Percentiles rank a stretch among this genome's conserved stretches.
Conservation (phyloP, 345 rosid genomes). For the Syzygium grande region DNA sequence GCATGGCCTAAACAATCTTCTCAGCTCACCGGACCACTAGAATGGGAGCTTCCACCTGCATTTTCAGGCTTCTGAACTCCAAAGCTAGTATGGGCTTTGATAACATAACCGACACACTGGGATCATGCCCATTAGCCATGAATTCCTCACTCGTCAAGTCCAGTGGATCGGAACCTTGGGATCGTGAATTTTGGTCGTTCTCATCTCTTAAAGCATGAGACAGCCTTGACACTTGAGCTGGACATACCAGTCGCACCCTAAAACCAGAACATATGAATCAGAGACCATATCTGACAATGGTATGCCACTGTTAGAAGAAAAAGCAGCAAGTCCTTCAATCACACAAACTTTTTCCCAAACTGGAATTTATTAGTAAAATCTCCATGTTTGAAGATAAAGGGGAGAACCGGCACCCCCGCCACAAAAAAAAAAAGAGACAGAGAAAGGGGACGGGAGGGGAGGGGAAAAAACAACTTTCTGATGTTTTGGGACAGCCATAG, state of each 20-base stretch:
- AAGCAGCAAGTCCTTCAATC: background rate
- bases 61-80: conserved; percentile 57
- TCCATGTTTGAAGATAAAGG: background rate
- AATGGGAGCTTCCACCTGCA: conserved; percentile 81
- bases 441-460: background rate
- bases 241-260: conserved; percentile 54
- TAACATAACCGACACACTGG: conserved; percentile 54
- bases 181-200: conserved; percentile 8
- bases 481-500: background rate
- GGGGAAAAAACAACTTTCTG: background rate
- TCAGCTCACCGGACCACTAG: conserved; percentile 17
- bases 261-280: background rate
- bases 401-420: background rate
- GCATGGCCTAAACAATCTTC: conserved; percentile 10
- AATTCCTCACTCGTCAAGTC: conserved; percentile 7
- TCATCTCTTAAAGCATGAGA: conserved; percentile 11
- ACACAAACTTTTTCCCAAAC: background rate
- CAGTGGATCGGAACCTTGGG: background rate
- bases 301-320: background rate
- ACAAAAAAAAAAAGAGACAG: rapidly evolving
- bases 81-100: conserved; percentile 78
- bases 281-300: background rate
- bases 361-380: background rate
- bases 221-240: conserved; percentile 40
- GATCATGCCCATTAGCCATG: conserved; percentile 18